Evolutionary conservation across 2,329 filamentous ascomycete species (phyloP), one percentile per base, ranked within the genome.

Genomic region (Pestalotiopsis sp.): DNA sequence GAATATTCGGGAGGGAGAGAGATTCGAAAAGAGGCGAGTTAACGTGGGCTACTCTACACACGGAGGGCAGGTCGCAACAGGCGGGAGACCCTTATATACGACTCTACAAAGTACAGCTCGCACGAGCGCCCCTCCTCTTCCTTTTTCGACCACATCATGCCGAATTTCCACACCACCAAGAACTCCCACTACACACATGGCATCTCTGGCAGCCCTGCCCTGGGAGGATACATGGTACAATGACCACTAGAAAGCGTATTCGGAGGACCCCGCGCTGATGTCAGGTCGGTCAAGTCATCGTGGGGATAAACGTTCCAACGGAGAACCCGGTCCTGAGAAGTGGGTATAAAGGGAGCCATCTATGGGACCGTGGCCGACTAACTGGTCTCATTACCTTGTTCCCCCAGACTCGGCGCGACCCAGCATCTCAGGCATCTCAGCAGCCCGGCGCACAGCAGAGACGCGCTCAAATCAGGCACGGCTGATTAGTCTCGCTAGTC

Each of bases 211-310:
- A 52, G 45, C 45, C 45, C 45, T 52, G 45, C 45, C 45, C 45
- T 52, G 45, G 45, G 31, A 64, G 25, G 27, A 66, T 41, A 25
- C 31, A 62, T 25, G 20, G 27, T 31, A 27, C 25, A 20, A 17
- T 20, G 17, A 17, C 57, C 23, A 60, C 57, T 60, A 23, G 41
- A 31, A 64, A 49, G 38, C 62, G 62, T 49, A 23, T 64, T 52
- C 62, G 62, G 62, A 64, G 62, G 39, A 38, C 49, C 45, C 63
- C 45, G 63, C 45, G 49, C 63, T 66, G 63, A 66, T 58, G 63
- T 66, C 63, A 66, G 52, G 49, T 64, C 62, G 62, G 63, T 57
- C 45, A 66, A 31, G 49, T 17, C 63, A 66, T 66, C 63, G 63
- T 57, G 63, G 63, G 63, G 63, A 66, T 31, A n/a, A 57, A 57